A percentile compares a stretch with the other conserved stretches of the same genome.
These are phyloP conservation scores for Penicillium angulare DNA, from an alignment of 495 filamentous ascomycete genomes.

Conservation along the genomic window DNA sequence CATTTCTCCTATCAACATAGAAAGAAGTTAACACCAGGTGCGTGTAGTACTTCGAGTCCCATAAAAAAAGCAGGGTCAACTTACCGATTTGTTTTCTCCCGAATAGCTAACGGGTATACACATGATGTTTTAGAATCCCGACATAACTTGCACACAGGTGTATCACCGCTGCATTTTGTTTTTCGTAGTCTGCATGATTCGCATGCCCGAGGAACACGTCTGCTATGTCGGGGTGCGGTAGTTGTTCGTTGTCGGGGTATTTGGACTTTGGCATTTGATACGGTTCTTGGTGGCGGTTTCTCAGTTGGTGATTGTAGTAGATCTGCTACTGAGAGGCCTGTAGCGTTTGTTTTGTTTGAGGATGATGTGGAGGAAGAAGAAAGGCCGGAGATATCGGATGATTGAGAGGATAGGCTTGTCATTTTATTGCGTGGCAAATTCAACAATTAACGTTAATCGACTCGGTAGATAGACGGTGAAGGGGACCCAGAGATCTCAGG, in stretches of 20 bases:
- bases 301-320: neutral
- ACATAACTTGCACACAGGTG: conserved; percentile 55
- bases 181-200: conserved; percentile 68
- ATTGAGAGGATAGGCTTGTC: neutral
- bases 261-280: neutral
- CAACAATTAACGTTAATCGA: too few species aligned
- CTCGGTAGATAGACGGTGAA: too few species aligned
- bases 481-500: too few species aligned
- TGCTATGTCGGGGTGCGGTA: neutral
- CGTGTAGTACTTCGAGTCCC: neutral
- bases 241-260: conserved; percentile 1
- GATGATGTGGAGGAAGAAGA: neutral
- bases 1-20: neutral
- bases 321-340: neutral
- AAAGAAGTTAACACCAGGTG: neutral
- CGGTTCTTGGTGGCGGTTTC: neutral
- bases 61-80: neutral
- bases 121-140: conserved; percentile 45
- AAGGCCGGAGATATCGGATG: neutral
- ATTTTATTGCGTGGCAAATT: neutral
- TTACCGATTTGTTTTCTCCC: conserved; percentile 38
- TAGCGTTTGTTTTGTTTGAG: neutral
- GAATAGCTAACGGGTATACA: conserved; percentile 51
- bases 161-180: conserved; percentile 57
- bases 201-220: conserved; percentile 53